Percentiles rank a stretch among this genome's conserved stretches.
Conservation (phyloP, 2,329 filamentous ascomycete species). For the Curvularia verruculosa region DNA sequence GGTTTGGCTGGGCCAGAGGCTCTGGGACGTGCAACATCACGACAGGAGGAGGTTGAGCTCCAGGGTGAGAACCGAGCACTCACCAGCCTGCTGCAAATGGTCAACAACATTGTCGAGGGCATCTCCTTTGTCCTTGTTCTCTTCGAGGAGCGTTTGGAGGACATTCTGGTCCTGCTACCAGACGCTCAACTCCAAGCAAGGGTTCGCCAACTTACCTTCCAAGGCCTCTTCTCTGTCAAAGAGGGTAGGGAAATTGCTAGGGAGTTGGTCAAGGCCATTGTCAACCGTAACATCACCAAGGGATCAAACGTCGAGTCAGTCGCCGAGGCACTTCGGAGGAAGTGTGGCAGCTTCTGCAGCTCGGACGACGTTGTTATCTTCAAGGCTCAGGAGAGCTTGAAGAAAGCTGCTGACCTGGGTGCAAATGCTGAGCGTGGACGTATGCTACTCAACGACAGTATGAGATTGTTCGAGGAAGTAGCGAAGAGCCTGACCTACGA, state of each 20-base stretch:
- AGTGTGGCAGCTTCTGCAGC: slow-evolving; percentile 97
- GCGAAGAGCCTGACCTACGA: slow-evolving; percentile 80
- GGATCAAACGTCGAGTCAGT: slow-evolving; percentile 98
- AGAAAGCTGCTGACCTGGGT: slow-evolving; percentile 81
- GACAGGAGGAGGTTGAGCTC: slow-evolving; percentile 88
- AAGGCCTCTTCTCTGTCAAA: slow-evolving; percentile 80
- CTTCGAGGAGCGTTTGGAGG: slow-evolving; percentile 89
- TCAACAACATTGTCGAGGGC: slow-evolving; percentile 90
- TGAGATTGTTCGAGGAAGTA: slow-evolving; percentile 87
- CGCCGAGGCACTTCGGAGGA: slow-evolving; percentile 86
- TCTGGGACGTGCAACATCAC: slow-evolving; percentile 74
- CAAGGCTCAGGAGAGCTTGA: slow-evolving; percentile 94
- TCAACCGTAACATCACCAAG: slow-evolving; percentile 95
- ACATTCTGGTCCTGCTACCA: slow-evolving; percentile 80
- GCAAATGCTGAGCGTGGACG: slow-evolving; percentile 77
- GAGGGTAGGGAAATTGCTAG: slow-evolving; percentile 89
- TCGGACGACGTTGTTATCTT: slow-evolving; percentile 97
- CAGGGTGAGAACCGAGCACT: slow-evolving; percentile 95
- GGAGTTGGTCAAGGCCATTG: slow-evolving; percentile 93
- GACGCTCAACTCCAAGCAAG: slow-evolving; percentile 68
- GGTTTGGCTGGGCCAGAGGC: slow-evolving; percentile 91
- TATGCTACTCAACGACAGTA: slow-evolving; percentile 83
- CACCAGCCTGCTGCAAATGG: slow-evolving; percentile 81
- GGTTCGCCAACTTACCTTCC: slow-evolving; percentile 80
- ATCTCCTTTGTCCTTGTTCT: slow-evolving; percentile 95